A percentile compares a stretch with the other conserved stretches of the same genome.
phyloP scores from a whole-genome alignment of 1,284 basidiomycete species.

The Heterobasidion occidentale region DNA sequence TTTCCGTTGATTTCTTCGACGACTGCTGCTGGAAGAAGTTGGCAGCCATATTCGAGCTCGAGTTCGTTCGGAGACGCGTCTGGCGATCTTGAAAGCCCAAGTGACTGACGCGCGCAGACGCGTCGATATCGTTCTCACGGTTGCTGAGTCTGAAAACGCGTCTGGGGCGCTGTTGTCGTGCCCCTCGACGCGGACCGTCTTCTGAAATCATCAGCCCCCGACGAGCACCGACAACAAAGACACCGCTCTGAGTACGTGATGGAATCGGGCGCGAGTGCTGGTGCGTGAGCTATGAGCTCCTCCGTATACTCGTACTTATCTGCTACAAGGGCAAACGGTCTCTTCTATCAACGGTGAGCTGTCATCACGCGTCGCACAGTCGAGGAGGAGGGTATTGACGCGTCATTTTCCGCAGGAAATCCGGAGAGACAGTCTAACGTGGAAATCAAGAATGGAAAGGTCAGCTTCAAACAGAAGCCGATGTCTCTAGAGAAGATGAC shows the following conservation, averaged over 20 bases:
- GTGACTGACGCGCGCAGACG: background rate
- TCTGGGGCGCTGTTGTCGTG: background rate
- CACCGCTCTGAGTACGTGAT: background rate
- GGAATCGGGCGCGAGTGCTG: too few species aligned
- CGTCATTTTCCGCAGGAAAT: constrained; percentile 20
- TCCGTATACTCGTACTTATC: background rate
- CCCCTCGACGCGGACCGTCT: background rate
- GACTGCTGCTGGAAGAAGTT: constrained; percentile 49
- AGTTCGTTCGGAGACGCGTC: background rate
- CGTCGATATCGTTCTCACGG: constrained; percentile 1
- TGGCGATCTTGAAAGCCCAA: background rate
- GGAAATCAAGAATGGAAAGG: constrained; percentile 71
- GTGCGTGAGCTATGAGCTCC: too few species aligned
- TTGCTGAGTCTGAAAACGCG: constrained; percentile 2
- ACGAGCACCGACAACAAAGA: background rate
- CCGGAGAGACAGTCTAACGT: constrained; percentile 34
- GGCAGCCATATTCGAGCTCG: constrained; percentile 16
- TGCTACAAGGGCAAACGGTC: background rate
- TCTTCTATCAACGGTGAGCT: constrained; percentile 4
- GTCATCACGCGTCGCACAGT: background rate
- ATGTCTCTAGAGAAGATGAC: constrained; percentile 70
- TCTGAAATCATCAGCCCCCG: background rate
- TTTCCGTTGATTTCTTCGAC: constrained; percentile 22
- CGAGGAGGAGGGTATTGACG: background rate
- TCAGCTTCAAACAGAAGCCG: constrained; percentile 72